These are phyloP conservation scores for Candida sithepensis DNA, from an alignment of 805 yeast species.

Conservation along the genomic window DNA sequence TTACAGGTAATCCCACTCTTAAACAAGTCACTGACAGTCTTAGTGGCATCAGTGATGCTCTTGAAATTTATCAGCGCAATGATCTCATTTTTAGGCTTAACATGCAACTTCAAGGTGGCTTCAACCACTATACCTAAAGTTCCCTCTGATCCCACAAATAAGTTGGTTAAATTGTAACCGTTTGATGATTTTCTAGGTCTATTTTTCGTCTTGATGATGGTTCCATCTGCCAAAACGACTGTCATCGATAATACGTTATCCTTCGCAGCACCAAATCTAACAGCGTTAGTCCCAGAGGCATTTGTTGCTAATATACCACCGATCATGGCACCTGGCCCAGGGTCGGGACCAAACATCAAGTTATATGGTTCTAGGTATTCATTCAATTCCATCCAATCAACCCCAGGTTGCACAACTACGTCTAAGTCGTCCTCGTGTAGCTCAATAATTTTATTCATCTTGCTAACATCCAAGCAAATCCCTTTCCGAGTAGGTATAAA, in stretches of 20 bases:
- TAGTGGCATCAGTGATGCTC: slow-evolving; percentile 64
- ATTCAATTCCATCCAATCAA: slow-evolving; percentile 70
- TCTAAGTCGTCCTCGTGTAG: slow-evolving; percentile 66
- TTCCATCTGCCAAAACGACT: slow-evolving; percentile 78
- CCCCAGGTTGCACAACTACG: slow-evolving; percentile 74
- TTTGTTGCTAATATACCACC: slow-evolving; percentile 76
- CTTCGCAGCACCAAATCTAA: slow-evolving; percentile 73
- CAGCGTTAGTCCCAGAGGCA: slow-evolving; percentile 79
- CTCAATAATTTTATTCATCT: slow-evolving; percentile 54
- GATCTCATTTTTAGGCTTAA: slow-evolving; percentile 59
- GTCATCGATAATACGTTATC: slow-evolving; percentile 67
- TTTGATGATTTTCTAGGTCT: slow-evolving; percentile 77
- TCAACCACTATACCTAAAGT: slow-evolving; percentile 77
- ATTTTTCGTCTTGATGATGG: slow-evolving; percentile 66
- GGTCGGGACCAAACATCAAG: slow-evolving; percentile 70
- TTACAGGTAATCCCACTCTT: slow-evolving; percentile 62
- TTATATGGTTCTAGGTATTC: slow-evolving; percentile 47
- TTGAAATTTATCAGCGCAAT: slow-evolving; percentile 71
- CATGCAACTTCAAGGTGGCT: slow-evolving; percentile 67
- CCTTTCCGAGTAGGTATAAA: slow-evolving; percentile 66
- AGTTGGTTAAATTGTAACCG: slow-evolving; percentile 73
- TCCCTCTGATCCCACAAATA: slow-evolving; percentile 76
- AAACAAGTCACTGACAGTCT: slow-evolving; percentile 60
- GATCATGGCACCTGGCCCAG: slow-evolving; percentile 74
- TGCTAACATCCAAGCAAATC: slow-evolving; percentile 55